These are phyloP conservation scores for Pulveroboletus sp. DNA, from an alignment of 768 basidiomycete genomes.

Conservation along the genomic window DNA sequence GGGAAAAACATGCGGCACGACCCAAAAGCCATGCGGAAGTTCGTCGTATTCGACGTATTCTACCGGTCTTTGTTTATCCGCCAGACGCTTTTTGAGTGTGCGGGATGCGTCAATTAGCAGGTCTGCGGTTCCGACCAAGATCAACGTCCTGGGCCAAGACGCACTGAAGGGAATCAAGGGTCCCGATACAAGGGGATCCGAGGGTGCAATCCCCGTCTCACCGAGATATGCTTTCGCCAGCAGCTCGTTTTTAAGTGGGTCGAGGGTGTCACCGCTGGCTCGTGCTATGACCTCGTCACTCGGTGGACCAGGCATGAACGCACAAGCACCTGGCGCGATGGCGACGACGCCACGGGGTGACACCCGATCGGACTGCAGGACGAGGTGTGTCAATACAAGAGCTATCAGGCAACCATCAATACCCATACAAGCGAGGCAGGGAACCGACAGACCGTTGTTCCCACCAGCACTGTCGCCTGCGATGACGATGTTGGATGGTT, in stretches of 20 bases:
- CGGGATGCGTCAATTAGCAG: slow-evolving; percentile 4
- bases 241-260: rapidly evolving
- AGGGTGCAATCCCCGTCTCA: slow-evolving; percentile 1
- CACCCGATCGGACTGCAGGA: slow-evolving; percentile 50
- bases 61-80: background rate
- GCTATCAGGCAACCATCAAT: slow-evolving; percentile 12
- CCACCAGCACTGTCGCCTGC: slow-evolving; percentile 28
- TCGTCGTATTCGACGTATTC: slow-evolving; percentile 25
- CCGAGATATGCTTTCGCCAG: slow-evolving; percentile 7
- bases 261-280: slow-evolving; percentile 3
- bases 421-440: background rate
- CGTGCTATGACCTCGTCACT: slow-evolving; percentile 2
- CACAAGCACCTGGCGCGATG: slow-evolving; percentile 41
- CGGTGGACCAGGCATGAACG: background rate
- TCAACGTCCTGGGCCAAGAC: slow-evolving; percentile 22
- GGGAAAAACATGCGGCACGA: slow-evolving; percentile 11
- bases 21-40: slow-evolving; percentile 25
- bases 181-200: slow-evolving; percentile 21
- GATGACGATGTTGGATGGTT: slow-evolving; percentile 16
- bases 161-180: slow-evolving; percentile 9
- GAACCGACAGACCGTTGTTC: slow-evolving; percentile 8
- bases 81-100: slow-evolving; percentile 8
- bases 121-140: slow-evolving; percentile 21
- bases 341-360: slow-evolving; percentile 56
- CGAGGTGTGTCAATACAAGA: slow-evolving; percentile 25